Conservation (phyloP, 768 basidiomycete species). For the Tylopilus plumbeoviolaceoides region DNA sequence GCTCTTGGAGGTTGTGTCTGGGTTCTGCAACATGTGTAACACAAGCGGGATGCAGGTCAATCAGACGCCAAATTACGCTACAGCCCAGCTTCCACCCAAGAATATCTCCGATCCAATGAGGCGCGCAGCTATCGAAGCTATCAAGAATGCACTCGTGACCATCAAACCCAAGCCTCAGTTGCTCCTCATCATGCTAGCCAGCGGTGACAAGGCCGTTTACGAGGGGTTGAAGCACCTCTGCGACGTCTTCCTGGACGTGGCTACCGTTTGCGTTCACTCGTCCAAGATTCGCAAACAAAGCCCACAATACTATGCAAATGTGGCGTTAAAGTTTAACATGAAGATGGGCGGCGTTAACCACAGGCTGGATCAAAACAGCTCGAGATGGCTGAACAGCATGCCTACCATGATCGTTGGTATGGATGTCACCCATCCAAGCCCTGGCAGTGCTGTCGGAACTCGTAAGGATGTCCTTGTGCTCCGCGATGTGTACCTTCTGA, state of each 20-base stretch:
- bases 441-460: constrained; percentile 56
- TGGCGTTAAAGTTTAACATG: constrained; percentile 53
- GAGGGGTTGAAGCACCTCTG: constrained; percentile 50
- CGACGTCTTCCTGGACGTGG: constrained; percentile 44
- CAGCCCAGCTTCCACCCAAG: constrained; percentile 49
- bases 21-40: constrained; percentile 60
- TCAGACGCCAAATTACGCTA: constrained; percentile 27
- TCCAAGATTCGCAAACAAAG: constrained; percentile 66
- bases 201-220: constrained; percentile 45
- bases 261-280: constrained; percentile 72
- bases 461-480: constrained; percentile 19
- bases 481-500: not conserved
- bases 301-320: constrained; percentile 51
- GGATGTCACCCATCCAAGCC: constrained; percentile 78
- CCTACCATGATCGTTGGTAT: constrained; percentile 55
- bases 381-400: constrained; percentile 34
- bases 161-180: constrained; percentile 39
- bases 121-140: constrained; percentile 41
- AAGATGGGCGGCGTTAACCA: constrained; percentile 55
- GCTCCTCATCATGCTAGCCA: constrained; percentile 46
- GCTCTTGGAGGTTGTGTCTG: constrained; percentile 42
- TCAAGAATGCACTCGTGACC: constrained; percentile 39
- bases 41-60: constrained; percentile 58
- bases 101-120: constrained; percentile 53
- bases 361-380: constrained; percentile 36